A percentile compares a stretch with the other conserved stretches of the same genome.
phyloP scores from a whole-genome alignment of 495 filamentous ascomycete genomes.

The Xylaria acuta region DNA sequence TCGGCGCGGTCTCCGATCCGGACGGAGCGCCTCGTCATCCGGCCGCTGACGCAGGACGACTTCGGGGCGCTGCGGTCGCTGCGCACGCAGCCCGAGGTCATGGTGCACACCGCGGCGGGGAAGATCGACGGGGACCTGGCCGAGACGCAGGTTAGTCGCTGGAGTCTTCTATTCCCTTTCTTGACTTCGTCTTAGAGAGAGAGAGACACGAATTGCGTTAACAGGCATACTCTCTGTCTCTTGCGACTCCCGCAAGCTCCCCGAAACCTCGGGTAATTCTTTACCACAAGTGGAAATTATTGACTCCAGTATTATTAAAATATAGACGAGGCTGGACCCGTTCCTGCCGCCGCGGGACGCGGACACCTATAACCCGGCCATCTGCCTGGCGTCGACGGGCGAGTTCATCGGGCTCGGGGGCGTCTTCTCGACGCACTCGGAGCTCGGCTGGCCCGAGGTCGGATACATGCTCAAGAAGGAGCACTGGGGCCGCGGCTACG shows the following conservation, averaged over 20 bases:
- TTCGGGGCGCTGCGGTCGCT: constrained; percentile 41
- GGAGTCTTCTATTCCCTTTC: too few species aligned
- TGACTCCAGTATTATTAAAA: too few species aligned
- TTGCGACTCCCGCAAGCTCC: too few species aligned
- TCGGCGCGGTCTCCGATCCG: constrained; percentile 33
- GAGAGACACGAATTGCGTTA: too few species aligned
- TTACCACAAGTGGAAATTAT: too few species aligned
- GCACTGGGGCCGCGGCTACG: constrained; percentile 52
- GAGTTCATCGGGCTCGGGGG: constrained; percentile 49
- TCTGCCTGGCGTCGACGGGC: constrained; percentile 43
- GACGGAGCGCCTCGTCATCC: constrained; percentile 51
- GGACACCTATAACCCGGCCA: constrained; percentile 46
- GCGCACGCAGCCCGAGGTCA: constrained; percentile 54
- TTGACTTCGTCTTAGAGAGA: too few species aligned
- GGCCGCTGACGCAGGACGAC: constrained; percentile 43
- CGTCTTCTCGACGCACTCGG: constrained; percentile 20
- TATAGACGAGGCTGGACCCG: constrained; percentile 37
- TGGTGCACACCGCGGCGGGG: constrained; percentile 47
- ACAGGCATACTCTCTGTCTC: too few species aligned
- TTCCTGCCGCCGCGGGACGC: constrained; percentile 38
- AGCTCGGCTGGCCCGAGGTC: constrained; percentile 52
- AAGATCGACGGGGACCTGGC: constrained; percentile 40
- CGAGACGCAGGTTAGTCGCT: constrained; percentile 43
- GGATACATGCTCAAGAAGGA: constrained; percentile 54
- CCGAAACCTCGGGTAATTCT: too few species aligned